Base-by-base conservation (phyloP, 1,139 yeast species). In the Magnusiomyces magnusii region DNA sequence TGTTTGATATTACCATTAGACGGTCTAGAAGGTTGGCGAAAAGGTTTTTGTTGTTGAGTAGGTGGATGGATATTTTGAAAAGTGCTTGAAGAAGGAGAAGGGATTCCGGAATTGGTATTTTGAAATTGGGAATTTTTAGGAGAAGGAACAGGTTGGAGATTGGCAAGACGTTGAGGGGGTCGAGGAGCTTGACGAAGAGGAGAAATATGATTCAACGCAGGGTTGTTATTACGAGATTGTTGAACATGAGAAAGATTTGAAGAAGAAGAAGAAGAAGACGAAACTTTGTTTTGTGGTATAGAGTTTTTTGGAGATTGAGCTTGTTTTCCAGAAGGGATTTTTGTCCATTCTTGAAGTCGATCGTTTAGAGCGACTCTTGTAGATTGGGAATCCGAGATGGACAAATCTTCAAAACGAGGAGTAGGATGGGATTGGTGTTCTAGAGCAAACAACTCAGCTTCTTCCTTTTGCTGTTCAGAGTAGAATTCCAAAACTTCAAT, bases 401-500 rank as follows among this genome's bases (percentile, higher is more conserved):
- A 44, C 9, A 44, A n/a, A 44, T 44, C 27, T 9, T 44, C 49
- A 44, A 44, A 44, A 5, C 27, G 49, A 7, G 49, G 49, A 21
- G n/a, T 28, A 7, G 36, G 10, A 28, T 21, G 31, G 17, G 57
- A 55, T 10, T 21, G 42, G 3, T 39, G 55, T 44, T 44, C 27
- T 7, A 44, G 27, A 10, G 24, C 47, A 17, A 52, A 23, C 23
- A 47, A 5, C 34, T 59, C 54, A 10, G 58, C 59, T 36, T 58
- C 63, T 52, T 62, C 61, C n/a, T 57, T 52, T 34, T 56, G 60
- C 56, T 59, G 58, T 31, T 60, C 62, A 53, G 77, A 76, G 70
- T 89, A 90, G 70, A 95, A 93, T 66, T 90, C 96, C 69, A 95
- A 81, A 1, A 92, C 99, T 69, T 93, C 97, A 65, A 93, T 91